phyloP scores from a whole-genome alignment of 805 yeast genomes.

The Wickerhamiella kurtzmanii region DNA sequence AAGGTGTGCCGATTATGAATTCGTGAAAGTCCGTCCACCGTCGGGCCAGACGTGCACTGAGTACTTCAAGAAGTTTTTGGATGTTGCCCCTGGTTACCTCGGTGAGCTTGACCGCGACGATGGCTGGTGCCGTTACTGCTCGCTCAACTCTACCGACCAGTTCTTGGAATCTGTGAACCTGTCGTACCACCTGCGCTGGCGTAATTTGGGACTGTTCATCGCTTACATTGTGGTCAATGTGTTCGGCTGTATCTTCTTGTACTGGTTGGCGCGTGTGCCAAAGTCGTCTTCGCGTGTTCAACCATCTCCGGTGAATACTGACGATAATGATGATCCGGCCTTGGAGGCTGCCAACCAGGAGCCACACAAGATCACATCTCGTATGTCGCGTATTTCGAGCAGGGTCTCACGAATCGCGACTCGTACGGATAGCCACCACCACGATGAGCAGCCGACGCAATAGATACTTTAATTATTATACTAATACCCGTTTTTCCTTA shows the following conservation, averaged over 20 bases:
- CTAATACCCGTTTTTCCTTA: too few species aligned
- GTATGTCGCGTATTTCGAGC: not conserved
- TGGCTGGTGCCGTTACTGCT: conserved; percentile 31
- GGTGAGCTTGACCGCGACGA: conserved; percentile 37
- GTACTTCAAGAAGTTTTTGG: conserved; percentile 35
- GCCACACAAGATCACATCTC: not conserved
- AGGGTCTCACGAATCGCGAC: not conserved
- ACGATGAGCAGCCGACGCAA: too few species aligned
- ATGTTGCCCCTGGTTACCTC: conserved; percentile 40
- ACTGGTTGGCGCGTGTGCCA: conserved; percentile 24
- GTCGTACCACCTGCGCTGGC: conserved; percentile 42
- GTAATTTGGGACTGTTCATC: conserved; percentile 51
- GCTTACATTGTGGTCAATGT: conserved; percentile 45
- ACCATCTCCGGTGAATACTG: conserved; percentile 9
- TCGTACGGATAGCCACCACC: not conserved
- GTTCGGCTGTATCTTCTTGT: conserved; percentile 21
- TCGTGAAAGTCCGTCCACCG: conserved; percentile 40
- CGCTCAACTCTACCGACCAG: conserved; percentile 29
- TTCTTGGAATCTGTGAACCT: conserved; percentile 33
- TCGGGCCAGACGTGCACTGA: conserved; percentile 50
- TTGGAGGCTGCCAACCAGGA: conserved; percentile 10
- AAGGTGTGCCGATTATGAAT: conserved; percentile 36
- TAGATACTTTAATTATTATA: too few species aligned
- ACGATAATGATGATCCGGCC: conserved; percentile 13
- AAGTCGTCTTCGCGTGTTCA: conserved; percentile 19